These are phyloP conservation scores for Phytophthora ohioensis DNA, from an alignment of 352 stramenopile genomes.

Conservation along the genomic window DNA sequence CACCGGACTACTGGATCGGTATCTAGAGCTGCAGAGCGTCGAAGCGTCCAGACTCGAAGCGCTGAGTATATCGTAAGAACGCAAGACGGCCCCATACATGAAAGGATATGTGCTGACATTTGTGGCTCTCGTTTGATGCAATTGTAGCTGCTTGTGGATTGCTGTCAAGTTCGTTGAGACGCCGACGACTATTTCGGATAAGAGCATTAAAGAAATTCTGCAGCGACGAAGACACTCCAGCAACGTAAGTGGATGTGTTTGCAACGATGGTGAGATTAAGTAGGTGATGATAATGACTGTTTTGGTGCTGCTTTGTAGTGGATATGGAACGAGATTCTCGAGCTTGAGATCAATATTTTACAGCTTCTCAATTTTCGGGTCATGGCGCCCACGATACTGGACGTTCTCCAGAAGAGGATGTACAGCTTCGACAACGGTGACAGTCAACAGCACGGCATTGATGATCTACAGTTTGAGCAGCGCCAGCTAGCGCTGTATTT, in stretches of 20 bases:
- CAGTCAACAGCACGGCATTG: constrained; percentile 11
- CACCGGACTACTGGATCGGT: constrained; percentile 66
- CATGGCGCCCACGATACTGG: constrained; percentile 60
- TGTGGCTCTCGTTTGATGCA: background rate
- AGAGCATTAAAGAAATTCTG: constrained; percentile 70
- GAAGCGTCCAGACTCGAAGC: constrained; percentile 49
- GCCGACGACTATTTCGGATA: constrained; percentile 58
- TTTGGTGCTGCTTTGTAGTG: constrained; percentile 41
- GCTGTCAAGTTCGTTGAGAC: constrained; percentile 80
- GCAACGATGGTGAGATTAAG: too few relatives aligned
- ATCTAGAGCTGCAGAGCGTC: constrained; percentile 38
- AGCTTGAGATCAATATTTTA: constrained; percentile 55
- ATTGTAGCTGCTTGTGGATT: constrained; percentile 69
- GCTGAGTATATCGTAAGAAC: constrained; percentile 68
- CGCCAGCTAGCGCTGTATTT: constrained; percentile 70
- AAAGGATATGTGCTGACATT: background rate
- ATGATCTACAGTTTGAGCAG: constrained; percentile 36
- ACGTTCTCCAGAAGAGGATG: constrained; percentile 53
- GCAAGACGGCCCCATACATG: background rate
- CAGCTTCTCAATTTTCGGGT: constrained; percentile 60
- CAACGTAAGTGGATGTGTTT: constrained; percentile 50
- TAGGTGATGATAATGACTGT: constrained; percentile 7
- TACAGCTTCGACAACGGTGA: constrained; percentile 26
- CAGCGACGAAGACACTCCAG: constrained; percentile 64
- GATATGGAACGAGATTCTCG: constrained; percentile 72